Evolutionary conservation across 306 rosid species (phyloP), one percentile per base, ranked within the genome.

Genomic region (Vigna angularis): DNA sequence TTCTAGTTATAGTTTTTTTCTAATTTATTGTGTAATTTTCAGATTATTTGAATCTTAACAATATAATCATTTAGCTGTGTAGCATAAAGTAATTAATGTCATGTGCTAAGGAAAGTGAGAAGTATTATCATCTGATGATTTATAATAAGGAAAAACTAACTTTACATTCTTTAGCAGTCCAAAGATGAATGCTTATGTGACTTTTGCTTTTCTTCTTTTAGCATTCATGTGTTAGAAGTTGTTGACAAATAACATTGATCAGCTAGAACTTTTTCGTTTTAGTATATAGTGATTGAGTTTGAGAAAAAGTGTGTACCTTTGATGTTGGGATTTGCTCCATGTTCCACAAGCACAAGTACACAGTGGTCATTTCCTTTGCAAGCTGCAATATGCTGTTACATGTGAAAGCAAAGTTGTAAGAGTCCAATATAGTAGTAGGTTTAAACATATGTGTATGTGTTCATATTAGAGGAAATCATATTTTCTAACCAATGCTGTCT

Each of bases 321-420:
- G 40, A 52, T 62, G 79, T 87, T 89, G n/a, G 93, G 87, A 82
- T 86, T 81, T 15, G 89, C 88, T 3, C 91, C 92, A 77, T 77
- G 70, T 75, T 89, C 87, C 7, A 89, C 36, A 69, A 91, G 97
- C 24, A 86, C 76, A 74, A 32, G 42, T 56, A 77, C 87, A 80
- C 93, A 89, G 49, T 82, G 81, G 26, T 81, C 52, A 64, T 30
- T 72, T 38, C 97, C 97, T 56, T 80, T 86, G 16, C 84, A 83
- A 82, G 92, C 93, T 55, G 97, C 88, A 75, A 86, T 73, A 77
- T 91, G 91, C 97, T 91, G 85, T 77, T 49, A 30, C 71, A 85
- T 24, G 36, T 75, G 44, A 67, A 59, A 72, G 61, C 7, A 62
- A n/a, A 68, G 36, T 56, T 45, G 36, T 69, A 36, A 77, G 72